Evolutionary conservation across 2,329 filamentous ascomycete genomes (phyloP).

Genomic region (Pyrenochaeta sp.): DNA sequence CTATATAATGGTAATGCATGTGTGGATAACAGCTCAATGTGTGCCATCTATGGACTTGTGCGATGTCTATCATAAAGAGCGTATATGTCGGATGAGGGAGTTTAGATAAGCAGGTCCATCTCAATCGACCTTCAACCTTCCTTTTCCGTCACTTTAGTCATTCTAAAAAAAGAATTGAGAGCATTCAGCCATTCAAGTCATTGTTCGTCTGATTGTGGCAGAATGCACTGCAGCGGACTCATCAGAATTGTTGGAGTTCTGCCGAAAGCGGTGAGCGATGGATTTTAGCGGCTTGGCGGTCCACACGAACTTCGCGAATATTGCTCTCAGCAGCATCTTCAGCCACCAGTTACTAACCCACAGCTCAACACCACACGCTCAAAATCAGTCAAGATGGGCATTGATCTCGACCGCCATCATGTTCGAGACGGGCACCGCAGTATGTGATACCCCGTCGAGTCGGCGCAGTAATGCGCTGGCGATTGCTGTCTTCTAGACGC

Average conservation of each 20-base stretch:
- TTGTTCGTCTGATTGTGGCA: too few species aligned
- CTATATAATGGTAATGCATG: constrained; percentile 48
- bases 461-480: constrained; percentile 50
- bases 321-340: constrained; percentile 19
- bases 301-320: constrained; percentile 26
- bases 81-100: too few species aligned
- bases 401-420: constrained; percentile 66
- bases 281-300: constrained; percentile 17
- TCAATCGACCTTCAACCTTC: too few species aligned
- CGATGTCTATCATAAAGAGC: background rate
- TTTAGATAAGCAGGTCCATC: background rate
- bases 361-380: constrained; percentile 42
- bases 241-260: background rate
- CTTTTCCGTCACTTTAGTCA: too few species aligned
- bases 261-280: constrained; percentile 20
- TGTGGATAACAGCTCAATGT: background rate
- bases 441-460: constrained; percentile 53
- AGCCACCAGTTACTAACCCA: constrained; percentile 38
- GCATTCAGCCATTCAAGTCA: too few species aligned
- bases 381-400: constrained; percentile 51
- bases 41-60: background rate
- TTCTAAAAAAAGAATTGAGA: too few species aligned
- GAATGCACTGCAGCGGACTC: too few species aligned
- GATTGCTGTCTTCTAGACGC: constrained; percentile 50
- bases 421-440: constrained; percentile 74